Base-by-base conservation (phyloP, 164 flowering plant genomes). In the Chimonanthus salicifolius region DNA sequence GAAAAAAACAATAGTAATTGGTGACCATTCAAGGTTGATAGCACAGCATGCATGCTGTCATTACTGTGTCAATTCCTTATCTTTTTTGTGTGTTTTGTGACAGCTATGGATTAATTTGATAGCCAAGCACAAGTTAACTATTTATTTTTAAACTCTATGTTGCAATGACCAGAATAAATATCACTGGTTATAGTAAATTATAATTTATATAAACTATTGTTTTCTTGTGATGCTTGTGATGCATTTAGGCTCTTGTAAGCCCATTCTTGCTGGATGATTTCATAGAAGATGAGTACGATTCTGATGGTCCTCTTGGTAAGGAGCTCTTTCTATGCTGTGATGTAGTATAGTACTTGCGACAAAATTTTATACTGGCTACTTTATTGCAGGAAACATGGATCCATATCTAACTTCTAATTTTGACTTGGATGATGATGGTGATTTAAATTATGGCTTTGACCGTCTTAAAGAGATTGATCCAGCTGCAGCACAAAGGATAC, bases 401-500 rank as follows among this genome's bases (percentile, higher is more conserved):
- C 73, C 76, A 54, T 71, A 69, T n/a, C 51, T 62, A 11, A 82
- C 78, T 62, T 45, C 21, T 82, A 76, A 74, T 67, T 47, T 69
- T 71, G 87, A 82, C 48, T 43, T 4, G 50, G 78, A 47, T 48
- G 54, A 67, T 65, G 54, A 67, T 65, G 87, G 76, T 21, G 68
- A 58, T 71, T 67, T 68, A 8, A 68, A 21, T 72, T 68, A 47
- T 77, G 81, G 77, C 74, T 88, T 86, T 76, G 87, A 87, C 21
- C 78, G 43, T 78, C 92, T 92, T 66, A 87, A 86, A 79, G 84
- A 80, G 43, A 73, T 96, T 75, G 99, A 96, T 87, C 97, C 97
- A 11, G 87, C 79, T 75, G 89, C 97, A 49, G 97, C 97, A 33
- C 87, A 87, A 66, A 88, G 99, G 82, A 87, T 94, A 72, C 99